phyloP scores from a whole-genome alignment of 2,329 filamentous ascomycete species.

The Botrytis medusae region DNA sequence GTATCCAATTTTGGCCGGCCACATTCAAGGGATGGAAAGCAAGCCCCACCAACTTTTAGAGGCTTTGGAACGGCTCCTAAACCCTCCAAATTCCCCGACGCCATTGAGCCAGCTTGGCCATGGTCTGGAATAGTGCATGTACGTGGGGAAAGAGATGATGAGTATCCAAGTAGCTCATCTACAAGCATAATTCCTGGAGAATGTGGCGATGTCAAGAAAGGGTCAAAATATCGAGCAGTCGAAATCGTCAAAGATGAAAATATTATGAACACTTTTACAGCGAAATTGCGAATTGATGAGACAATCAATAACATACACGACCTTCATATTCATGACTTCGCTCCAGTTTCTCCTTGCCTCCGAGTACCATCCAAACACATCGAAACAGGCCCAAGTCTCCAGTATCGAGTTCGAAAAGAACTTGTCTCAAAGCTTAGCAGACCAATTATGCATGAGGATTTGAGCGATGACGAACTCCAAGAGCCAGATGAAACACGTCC shows the following conservation, averaged over 20 bases:
- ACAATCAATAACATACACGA: slow-evolving; percentile 29
- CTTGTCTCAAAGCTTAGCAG: slow-evolving; percentile 39
- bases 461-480: slow-evolving; percentile 43
- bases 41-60: slow-evolving; percentile 33
- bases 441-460: slow-evolving; percentile 27
- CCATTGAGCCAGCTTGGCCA: slow-evolving; percentile 70
- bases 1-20: slow-evolving; percentile 6
- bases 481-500: slow-evolving; percentile 28
- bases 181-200: background rate
- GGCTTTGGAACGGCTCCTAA: slow-evolving; percentile 33
- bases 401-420: slow-evolving; percentile 49
- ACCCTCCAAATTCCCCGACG: slow-evolving; percentile 61
- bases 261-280: slow-evolving; percentile 32
- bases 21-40: slow-evolving; percentile 36
- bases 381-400: slow-evolving; percentile 57
- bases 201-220: slow-evolving; percentile 25
- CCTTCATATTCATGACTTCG: slow-evolving; percentile 39
- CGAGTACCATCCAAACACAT: slow-evolving; percentile 57
- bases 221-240: slow-evolving; percentile 37
- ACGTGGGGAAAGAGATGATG: slow-evolving; percentile 45
- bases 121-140: slow-evolving; percentile 63
- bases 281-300: slow-evolving; percentile 29
- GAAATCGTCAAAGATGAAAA: slow-evolving; percentile 33
- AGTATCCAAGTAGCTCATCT: background rate
- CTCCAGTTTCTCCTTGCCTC: slow-evolving; percentile 49